phyloP scores from a whole-genome alignment of 2,329 filamentous ascomycete species.

The Aspergillus ustus region DNA sequence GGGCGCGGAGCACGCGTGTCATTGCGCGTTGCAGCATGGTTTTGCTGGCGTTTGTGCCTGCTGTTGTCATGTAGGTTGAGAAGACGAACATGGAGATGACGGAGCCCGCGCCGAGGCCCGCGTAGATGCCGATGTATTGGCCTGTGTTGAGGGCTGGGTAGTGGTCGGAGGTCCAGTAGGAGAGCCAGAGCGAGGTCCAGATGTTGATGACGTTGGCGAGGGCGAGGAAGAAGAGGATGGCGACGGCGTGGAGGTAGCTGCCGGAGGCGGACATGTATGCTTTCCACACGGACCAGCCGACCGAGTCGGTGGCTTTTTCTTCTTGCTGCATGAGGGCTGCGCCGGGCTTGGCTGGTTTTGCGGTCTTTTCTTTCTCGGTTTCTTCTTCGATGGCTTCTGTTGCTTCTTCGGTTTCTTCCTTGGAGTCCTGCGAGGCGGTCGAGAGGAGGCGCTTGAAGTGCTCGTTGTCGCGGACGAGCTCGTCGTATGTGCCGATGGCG shows the following conservation, averaged over 20 bases:
- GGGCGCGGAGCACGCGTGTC: constrained; percentile 69
- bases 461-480: constrained; percentile 78
- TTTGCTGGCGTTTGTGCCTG: constrained; percentile 81
- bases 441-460: constrained; percentile 83
- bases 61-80: constrained; percentile 75
- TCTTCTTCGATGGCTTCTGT: constrained; percentile 11
- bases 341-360: constrained; percentile 14
- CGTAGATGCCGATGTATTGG: constrained; percentile 72
- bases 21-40: constrained; percentile 81
- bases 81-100: constrained; percentile 79
- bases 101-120: constrained; percentile 72
- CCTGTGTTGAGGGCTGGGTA: constrained; percentile 67
- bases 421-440: constrained; percentile 69
- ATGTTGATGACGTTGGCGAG: constrained; percentile 84
- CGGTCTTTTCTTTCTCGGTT: not conserved
- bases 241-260: constrained; percentile 65
- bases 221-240: constrained; percentile 67
- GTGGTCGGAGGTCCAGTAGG: constrained; percentile 86
- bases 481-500: constrained; percentile 86
- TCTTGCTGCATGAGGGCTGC: constrained; percentile 53
- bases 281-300: constrained; percentile 78
- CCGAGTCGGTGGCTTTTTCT: constrained; percentile 70
- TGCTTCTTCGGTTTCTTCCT: constrained; percentile 42
- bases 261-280: constrained; percentile 77
- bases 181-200: constrained; percentile 86